These are phyloP conservation scores for Diutina sp. DNA, from an alignment of 1,139 yeast species.

Conservation along the genomic window DNA sequence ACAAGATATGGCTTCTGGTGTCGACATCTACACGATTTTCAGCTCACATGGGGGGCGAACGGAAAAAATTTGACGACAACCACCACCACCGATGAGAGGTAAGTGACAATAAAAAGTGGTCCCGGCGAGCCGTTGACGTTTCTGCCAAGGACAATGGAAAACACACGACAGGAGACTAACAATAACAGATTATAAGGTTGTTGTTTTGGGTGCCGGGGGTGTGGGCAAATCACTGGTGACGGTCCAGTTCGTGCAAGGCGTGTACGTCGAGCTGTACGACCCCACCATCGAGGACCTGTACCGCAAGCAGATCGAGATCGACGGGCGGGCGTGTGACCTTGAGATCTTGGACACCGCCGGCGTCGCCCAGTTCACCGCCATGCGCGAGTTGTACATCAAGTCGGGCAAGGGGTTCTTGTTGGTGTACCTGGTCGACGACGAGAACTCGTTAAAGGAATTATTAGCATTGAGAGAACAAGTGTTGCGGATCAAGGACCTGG, in stretches of 20 bases:
- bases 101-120: neutral
- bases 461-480: constrained; percentile 81
- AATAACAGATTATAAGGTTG: constrained; percentile 26
- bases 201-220: constrained; percentile 41
- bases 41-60: neutral
- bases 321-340: constrained; percentile 81
- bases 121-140: too few relatives aligned
- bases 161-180: neutral
- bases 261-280: constrained; percentile 38
- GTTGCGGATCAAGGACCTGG: constrained; percentile 71
- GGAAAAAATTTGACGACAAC: neutral
- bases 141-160: neutral
- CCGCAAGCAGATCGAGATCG: constrained; percentile 82
- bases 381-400: constrained; percentile 58
- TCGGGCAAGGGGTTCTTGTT: constrained; percentile 31
- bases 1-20: too few relatives aligned
- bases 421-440: constrained; percentile 85
- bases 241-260: constrained; percentile 39
- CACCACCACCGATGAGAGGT: neutral
- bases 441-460: constrained; percentile 71
- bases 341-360: constrained; percentile 47
- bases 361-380: constrained; percentile 40
- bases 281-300: constrained; percentile 55
- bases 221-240: constrained; percentile 40
- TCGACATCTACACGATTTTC: neutral